These are phyloP conservation scores for Leishmania aethiopica DNA, from an alignment of 208 protist genomes.

Conservation along the genomic window DNA sequence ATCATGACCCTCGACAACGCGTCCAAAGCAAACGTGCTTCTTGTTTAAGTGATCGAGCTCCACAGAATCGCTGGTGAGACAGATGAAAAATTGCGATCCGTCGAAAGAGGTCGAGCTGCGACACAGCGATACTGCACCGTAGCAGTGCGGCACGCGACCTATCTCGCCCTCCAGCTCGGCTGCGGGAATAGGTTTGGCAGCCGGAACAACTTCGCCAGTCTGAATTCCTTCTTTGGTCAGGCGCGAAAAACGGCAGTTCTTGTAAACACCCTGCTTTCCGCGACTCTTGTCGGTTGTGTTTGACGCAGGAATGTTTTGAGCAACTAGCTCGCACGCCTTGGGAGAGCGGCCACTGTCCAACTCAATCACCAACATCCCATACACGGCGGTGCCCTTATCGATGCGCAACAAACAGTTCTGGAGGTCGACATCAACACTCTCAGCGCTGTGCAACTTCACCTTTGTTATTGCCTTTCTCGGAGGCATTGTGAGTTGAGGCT, in stretches of 20 bases:
- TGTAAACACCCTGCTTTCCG: conserved; percentile 56
- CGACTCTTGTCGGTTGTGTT: conserved; percentile 52
- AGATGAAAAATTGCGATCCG: conserved; percentile 82
- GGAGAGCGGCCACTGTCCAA: conserved; percentile 43
- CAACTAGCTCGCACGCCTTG: conserved; percentile 77
- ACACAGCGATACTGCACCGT: conserved; percentile 74
- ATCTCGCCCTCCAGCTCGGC: conserved; percentile 70
- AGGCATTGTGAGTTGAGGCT: conserved; percentile 3
- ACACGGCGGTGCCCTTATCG: conserved; percentile 28
- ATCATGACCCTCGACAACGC: conserved; percentile 63
- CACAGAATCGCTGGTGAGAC: conserved; percentile 58
- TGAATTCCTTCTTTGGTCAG: conserved; percentile 73
- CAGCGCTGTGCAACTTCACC: conserved; percentile 19
- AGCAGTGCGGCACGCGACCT: conserved; percentile 46
- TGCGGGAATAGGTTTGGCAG: conserved; percentile 38
- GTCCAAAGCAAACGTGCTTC: conserved; percentile 74
- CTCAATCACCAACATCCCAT: conserved; percentile 32
- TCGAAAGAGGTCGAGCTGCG: conserved; percentile 58
- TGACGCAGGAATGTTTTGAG: conserved; percentile 43
- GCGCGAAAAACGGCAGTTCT: conserved; percentile 60
- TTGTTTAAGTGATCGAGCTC: conserved; percentile 77
- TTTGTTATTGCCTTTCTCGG: conserved; percentile 17
- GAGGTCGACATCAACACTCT: conserved; percentile 23
- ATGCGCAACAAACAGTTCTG: conserved; percentile 33
- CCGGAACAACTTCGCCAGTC: conserved; percentile 60